Conservation (phyloP, 106 monocot species). For the Triglochin maritima region DNA sequence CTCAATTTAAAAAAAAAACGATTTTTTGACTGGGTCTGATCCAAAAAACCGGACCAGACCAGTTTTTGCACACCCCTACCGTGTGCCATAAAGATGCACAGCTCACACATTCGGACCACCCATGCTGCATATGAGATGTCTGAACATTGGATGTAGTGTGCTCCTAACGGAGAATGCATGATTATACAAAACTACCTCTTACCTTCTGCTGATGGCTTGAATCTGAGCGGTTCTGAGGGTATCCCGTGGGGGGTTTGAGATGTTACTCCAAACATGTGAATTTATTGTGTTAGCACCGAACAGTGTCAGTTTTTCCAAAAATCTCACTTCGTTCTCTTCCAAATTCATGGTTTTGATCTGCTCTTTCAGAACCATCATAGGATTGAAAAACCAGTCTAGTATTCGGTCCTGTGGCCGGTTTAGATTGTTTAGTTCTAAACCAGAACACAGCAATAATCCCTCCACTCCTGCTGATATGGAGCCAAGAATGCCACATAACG, state of each 20-base stretch:
- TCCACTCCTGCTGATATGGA: conserved; percentile 53
- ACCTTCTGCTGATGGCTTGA: conserved; percentile 87
- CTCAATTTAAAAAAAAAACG: too few relatives aligned
- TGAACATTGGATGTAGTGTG: background rate
- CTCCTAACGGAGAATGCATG: background rate
- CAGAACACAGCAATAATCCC: conserved; percentile 47
- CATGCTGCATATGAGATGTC: background rate
- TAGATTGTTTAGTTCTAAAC: conserved; percentile 45
- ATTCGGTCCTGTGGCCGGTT: conserved; percentile 73
- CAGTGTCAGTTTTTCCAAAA: conserved; percentile 67
- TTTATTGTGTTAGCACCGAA: conserved; percentile 33
- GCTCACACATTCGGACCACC: too few relatives aligned
- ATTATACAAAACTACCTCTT: background rate
- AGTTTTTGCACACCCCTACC: too few relatives aligned
- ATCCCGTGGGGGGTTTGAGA: conserved; percentile 36
- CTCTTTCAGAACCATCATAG: conserved; percentile 79
- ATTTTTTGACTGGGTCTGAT: too few relatives aligned
- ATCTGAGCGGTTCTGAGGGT: conserved; percentile 64
- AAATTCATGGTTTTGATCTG: conserved; percentile 61
- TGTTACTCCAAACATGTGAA: conserved; percentile 47
- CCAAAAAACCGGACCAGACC: too few relatives aligned
- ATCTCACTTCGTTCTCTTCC: conserved; percentile 55
- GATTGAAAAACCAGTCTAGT: conserved; percentile 89
- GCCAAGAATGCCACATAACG: conserved; percentile 29
- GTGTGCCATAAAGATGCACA: too few relatives aligned